Evolutionary conservation across 2,329 filamentous ascomycete species (phyloP).

Genomic region (Neofusicoccum sp.): DNA sequence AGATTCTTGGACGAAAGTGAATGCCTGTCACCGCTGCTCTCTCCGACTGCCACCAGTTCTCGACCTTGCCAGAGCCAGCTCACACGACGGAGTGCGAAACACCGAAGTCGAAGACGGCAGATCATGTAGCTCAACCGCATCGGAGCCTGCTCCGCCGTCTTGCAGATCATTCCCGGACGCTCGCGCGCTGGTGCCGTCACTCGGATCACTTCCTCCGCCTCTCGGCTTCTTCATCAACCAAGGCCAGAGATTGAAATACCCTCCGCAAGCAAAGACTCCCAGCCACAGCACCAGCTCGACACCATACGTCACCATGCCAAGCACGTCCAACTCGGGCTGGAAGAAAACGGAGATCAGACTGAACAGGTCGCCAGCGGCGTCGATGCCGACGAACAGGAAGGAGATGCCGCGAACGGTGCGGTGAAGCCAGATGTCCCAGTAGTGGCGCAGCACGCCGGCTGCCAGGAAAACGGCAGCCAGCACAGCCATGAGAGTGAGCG

Average conservation of each 20-base stretch:
- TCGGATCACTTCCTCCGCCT: constrained; percentile 22
- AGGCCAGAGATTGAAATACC: constrained; percentile 65
- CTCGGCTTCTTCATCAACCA: constrained; percentile 52
- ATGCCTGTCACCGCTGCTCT: not conserved
- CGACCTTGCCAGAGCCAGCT: constrained; percentile 30
- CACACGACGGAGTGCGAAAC: constrained; percentile 59
- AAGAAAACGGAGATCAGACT: constrained; percentile 68
- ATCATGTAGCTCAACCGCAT: constrained; percentile 48
- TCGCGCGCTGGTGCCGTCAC: not conserved
- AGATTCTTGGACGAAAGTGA: too few relatives aligned
- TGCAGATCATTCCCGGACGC: not conserved
- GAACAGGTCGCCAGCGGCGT: constrained; percentile 69
- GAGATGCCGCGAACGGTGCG: constrained; percentile 71
- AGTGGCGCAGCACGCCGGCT: constrained; percentile 68
- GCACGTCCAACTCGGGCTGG: constrained; percentile 58
- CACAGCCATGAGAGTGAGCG: constrained; percentile 67
- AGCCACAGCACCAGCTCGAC: constrained; percentile 68
- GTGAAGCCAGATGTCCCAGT: constrained; percentile 69
- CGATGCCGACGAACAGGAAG: constrained; percentile 71
- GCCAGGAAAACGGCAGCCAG: constrained; percentile 65
- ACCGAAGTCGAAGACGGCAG: constrained; percentile 65
- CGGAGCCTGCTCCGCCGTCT: not conserved
- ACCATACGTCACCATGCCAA: constrained; percentile 69
- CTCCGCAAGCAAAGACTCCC: constrained; percentile 67
- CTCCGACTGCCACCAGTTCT: not conserved